Percentiles rank a stretch among this genome's conserved stretches.
phyloP scores from a whole-genome alignment of 2,329 filamentous ascomycete species.

The Microthyrium microscopicum region DNA sequence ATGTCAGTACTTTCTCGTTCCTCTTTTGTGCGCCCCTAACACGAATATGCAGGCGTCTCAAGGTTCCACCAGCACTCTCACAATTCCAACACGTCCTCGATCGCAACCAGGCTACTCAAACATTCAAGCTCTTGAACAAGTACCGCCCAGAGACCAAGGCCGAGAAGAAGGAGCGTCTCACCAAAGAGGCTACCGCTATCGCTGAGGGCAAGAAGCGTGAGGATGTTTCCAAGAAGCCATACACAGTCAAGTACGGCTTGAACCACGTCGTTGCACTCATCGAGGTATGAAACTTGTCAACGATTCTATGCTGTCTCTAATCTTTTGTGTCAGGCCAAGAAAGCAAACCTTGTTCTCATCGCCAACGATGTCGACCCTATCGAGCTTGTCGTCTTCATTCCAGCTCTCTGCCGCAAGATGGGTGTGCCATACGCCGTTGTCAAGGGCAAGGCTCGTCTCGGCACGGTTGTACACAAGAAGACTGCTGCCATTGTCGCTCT shows the following conservation, averaged over 20 bases:
- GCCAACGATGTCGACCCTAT: slow-evolving; percentile 99
- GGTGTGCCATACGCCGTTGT: slow-evolving; percentile 97
- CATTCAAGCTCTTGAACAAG: slow-evolving; percentile 99
- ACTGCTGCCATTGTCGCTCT: slow-evolving; percentile 90
- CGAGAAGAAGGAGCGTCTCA: slow-evolving; percentile 99
- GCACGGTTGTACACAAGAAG: slow-evolving; percentile 99
- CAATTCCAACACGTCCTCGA: slow-evolving; percentile 93
- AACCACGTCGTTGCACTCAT: slow-evolving; percentile 63
- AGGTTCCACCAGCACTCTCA: slow-evolving; percentile 91
- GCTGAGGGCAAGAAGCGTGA: slow-evolving; percentile 99
- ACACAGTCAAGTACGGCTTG: slow-evolving; percentile 97
- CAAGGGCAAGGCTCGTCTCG: slow-evolving; percentile 99
- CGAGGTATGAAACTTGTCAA: slow-evolving; percentile 11
- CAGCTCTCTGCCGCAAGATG: slow-evolving; percentile 99
- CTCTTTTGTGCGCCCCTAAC: neutral
- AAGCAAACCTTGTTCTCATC: slow-evolving; percentile 94
- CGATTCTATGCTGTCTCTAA: slow-evolving; percentile 57
- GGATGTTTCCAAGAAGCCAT: slow-evolving; percentile 99
- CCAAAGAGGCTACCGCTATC: slow-evolving; percentile 94
- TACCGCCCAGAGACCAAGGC: slow-evolving; percentile 98
- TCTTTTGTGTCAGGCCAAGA: slow-evolving; percentile 99
- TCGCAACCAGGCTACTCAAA: slow-evolving; percentile 90
- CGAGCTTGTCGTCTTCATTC: slow-evolving; percentile 97
- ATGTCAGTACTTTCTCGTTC: slow-evolving; percentile 25
- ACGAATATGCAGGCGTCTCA: slow-evolving; percentile 45